Percentiles rank a stretch among this genome's conserved stretches.
Evolutionary conservation across 306 rosid genomes (phyloP).

Genomic region (Argentina anserina): DNA sequence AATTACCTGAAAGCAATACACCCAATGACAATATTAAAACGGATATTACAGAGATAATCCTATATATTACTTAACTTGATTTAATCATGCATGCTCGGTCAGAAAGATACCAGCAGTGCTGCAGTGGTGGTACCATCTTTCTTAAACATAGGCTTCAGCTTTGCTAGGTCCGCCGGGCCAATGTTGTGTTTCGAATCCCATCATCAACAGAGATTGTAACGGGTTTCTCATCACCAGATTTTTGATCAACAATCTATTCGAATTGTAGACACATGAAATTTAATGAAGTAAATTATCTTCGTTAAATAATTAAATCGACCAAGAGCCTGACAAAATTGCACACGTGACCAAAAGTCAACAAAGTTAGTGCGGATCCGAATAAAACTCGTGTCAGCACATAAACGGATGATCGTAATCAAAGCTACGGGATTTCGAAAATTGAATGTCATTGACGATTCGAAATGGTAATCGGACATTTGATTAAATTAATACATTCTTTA

Average conservation of each 20-base stretch:
- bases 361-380: no score
- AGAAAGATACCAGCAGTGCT: slow-evolving; percentile 77
- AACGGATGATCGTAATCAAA: no score
- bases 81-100: slow-evolving; percentile 1
- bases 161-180: slow-evolving; percentile 58
- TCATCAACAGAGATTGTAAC: slow-evolving; percentile 83
- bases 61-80: background rate
- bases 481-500: no score
- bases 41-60: background rate
- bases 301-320: no score
- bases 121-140: slow-evolving; percentile 86
- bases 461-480: no score
- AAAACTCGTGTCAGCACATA: no score
- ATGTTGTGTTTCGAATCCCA: slow-evolving; percentile 74
- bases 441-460: no score
- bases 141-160: slow-evolving; percentile 83
- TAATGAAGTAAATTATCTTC: no score
- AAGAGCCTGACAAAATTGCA: no score
- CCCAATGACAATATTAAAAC: slow-evolving; percentile 18
- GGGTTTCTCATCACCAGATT: slow-evolving; percentile 73
- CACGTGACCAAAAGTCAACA: no score
- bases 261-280: no score
- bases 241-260: slow-evolving; percentile 72
- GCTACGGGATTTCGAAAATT: no score
- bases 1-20: slow-evolving; percentile 59